Evolutionary conservation across 2,329 filamentous ascomycete genomes (phyloP).

Genomic region (Aspergillus tubingensis): DNA sequence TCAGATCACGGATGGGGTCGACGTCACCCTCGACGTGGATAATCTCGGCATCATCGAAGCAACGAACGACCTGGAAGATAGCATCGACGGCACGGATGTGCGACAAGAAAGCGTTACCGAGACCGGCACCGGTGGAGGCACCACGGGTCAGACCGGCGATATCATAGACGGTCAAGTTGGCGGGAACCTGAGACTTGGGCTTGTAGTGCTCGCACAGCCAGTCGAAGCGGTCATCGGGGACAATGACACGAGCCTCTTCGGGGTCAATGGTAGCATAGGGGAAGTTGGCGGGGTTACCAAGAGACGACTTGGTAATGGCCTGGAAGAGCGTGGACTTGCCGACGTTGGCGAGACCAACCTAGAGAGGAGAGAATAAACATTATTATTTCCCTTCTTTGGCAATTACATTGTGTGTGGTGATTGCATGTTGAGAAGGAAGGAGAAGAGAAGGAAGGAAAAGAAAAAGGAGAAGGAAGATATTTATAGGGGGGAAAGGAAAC

Average conservation of each 20-base stretch:
- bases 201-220: slow-evolving; percentile 97
- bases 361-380: slow-evolving; percentile 22
- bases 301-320: slow-evolving; percentile 94
- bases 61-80: slow-evolving; percentile 95
- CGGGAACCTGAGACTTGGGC: slow-evolving; percentile 94
- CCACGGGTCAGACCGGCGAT: slow-evolving; percentile 95
- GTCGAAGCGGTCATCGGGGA: slow-evolving; percentile 93
- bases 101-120: slow-evolving; percentile 96
- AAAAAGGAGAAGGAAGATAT: neutral
- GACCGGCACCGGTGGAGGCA: slow-evolving; percentile 93
- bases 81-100: slow-evolving; percentile 98
- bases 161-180: slow-evolving; percentile 97
- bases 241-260: slow-evolving; percentile 95
- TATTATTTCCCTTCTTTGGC: neutral
- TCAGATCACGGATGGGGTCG: slow-evolving; percentile 87
- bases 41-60: slow-evolving; percentile 98
- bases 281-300: slow-evolving; percentile 99
- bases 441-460: slow-evolving; percentile 8
- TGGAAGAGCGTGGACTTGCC: slow-evolving; percentile 99
- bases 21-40: slow-evolving; percentile 99
- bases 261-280: slow-evolving; percentile 99
- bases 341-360: slow-evolving; percentile 98
- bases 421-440: slow-evolving; percentile 15
- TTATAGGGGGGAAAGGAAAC: slow-evolving; percentile 5
- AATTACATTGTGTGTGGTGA: slow-evolving; percentile 10